Percentiles rank a stretch among this genome's conserved stretches.
Conservation (phyloP, 2,329 filamentous ascomycete species). For the Xylaria sp. region DNA sequence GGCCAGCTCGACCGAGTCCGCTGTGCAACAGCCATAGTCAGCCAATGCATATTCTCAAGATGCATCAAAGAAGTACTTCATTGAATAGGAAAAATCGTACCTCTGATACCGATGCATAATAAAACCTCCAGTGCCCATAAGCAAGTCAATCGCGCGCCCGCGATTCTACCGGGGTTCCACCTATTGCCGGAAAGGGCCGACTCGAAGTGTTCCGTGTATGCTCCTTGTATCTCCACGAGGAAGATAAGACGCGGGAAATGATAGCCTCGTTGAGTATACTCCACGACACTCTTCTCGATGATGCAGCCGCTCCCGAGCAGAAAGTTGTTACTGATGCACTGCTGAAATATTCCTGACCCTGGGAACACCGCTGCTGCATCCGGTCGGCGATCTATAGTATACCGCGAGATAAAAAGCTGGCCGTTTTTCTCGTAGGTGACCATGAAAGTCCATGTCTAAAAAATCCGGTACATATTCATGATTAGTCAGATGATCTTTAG, state of each 20-base stretch:
- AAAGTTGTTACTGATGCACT: not conserved
- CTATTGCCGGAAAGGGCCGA: not conserved
- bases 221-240: not conserved
- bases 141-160: not conserved
- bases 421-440: not conserved
- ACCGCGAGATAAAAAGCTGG: not conserved
- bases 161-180: not conserved
- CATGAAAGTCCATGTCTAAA: conserved; percentile 7
- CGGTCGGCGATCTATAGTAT: not conserved
- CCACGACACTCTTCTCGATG: not conserved
- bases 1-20: not conserved
- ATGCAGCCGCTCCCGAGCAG: not conserved
- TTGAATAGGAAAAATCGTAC: no score
- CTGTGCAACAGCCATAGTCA: not conserved
- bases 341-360: not conserved
- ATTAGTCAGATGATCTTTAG: no score
- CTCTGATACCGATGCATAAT: not conserved
- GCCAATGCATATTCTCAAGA: not conserved
- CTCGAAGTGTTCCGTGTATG: not conserved
- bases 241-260: conserved; percentile 6
- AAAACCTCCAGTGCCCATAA: not conserved
- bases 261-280: not conserved
- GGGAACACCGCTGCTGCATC: not conserved
- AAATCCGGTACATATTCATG: not conserved
- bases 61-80: no score